A percentile compares a stretch with the other conserved stretches of the same genome.
Evolutionary conservation across 176 grass and related monocot species (phyloP).

Genomic region (Tuctoria greenei): DNA sequence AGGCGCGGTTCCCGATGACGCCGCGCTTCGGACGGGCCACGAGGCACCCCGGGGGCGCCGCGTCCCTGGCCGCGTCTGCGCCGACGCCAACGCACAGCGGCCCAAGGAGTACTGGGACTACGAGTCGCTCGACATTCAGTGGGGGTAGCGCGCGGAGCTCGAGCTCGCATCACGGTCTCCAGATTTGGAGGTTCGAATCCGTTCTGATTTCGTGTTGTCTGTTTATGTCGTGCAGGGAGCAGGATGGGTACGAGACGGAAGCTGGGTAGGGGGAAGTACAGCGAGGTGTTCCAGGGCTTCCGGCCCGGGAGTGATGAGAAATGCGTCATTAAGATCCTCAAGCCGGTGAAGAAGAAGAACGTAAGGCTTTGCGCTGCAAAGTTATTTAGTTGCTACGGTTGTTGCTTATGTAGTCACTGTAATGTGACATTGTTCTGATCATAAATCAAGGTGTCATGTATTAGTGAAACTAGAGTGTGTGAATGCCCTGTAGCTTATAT

Average conservation of each 20-base stretch:
- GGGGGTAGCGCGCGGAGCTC: constrained; percentile 54
- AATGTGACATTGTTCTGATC: constrained; percentile 1
- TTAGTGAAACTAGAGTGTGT: neutral
- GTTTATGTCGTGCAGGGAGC: constrained; percentile 51
- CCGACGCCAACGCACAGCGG: constrained; percentile 64
- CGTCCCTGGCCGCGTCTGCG: constrained; percentile 67
- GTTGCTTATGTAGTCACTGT: neutral
- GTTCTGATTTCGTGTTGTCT: neutral
- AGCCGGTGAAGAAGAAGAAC: constrained; percentile 98
- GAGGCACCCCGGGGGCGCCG: constrained; percentile 45
- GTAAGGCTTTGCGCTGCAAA: constrained; percentile 18
- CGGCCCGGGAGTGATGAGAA: constrained; percentile 54
- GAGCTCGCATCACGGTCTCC: neutral
- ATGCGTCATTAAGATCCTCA: constrained; percentile 95
- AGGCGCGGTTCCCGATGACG: constrained; percentile 49
- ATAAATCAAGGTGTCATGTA: neutral
- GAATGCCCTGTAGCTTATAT: neutral
- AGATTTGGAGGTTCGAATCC: constrained; percentile 15
- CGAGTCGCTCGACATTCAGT: constrained; percentile 77
- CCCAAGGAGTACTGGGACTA: constrained; percentile 95
- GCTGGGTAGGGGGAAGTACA: constrained; percentile 94
- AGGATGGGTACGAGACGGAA: constrained; percentile 87
- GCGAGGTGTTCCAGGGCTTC: constrained; percentile 87
- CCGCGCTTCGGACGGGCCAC: constrained; percentile 56
- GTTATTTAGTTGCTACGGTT: neutral